Evolutionary conservation across 176 grass and related monocot genomes (phyloP).

Genomic region (Miscanthus lutarioriparius): DNA sequence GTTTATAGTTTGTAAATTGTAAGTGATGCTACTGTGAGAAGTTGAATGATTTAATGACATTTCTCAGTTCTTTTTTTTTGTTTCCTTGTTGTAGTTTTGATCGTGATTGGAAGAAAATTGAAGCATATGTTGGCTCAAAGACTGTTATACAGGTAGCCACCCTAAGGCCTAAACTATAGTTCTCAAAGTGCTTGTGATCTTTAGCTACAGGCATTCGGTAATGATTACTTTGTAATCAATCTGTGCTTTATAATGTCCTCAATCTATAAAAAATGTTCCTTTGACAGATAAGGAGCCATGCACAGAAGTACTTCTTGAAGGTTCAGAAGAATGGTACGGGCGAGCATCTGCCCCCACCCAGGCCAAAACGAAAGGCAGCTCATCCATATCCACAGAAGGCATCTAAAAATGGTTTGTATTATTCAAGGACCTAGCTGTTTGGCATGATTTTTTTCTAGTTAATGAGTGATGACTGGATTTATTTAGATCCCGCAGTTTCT

Average conservation of each 20-base stretch:
- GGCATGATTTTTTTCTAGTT: conserved; percentile 5
- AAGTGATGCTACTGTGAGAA: neutral
- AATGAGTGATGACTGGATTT: conserved; percentile 1
- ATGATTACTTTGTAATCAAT: neutral
- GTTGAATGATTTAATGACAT: neutral
- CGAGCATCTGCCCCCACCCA: conserved; percentile 91
- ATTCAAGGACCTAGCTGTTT: neutral
- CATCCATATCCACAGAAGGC: conserved; percentile 99
- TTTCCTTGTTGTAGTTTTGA: conserved; percentile 62
- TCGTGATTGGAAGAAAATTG: conserved; percentile 92
- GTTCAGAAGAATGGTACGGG: conserved; percentile 81
- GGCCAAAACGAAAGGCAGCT: conserved; percentile 92
- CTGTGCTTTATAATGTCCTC: neutral
- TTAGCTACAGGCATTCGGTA: neutral
- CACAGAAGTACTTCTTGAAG: conserved; percentile 96
- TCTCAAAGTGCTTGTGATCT: neutral
- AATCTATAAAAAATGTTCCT: neutral
- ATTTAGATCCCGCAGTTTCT: conserved; percentile 28
- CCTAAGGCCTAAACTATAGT: neutral
- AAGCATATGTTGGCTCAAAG: conserved; percentile 83
- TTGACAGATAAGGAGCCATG: conserved; percentile 95
- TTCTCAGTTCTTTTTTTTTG: neutral
- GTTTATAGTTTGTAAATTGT: neutral
- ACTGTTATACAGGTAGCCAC: conserved; percentile 84
- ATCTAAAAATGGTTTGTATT: conserved; percentile 62